Conservation (phyloP, 768 basidiomycete species). For the Tubosaeta sp. region DNA sequence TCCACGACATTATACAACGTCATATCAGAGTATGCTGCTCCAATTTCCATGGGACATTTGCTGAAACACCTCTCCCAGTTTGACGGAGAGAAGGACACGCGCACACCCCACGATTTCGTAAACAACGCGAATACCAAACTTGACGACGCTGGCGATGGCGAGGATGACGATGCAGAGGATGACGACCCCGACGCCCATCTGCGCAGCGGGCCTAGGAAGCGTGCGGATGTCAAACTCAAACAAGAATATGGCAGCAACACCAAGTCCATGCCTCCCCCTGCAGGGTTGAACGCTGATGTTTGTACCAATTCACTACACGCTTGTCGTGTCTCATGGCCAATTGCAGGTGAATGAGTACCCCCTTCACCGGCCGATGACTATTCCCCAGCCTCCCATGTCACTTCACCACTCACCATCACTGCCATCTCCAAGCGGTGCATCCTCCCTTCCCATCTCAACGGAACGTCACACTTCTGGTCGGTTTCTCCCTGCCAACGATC, state of each 20-base stretch:
- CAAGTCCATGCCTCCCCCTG: conserved; percentile 17
- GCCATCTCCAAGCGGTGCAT: conserved; percentile 12
- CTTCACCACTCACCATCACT: conserved; percentile 27
- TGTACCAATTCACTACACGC: conserved; percentile 1
- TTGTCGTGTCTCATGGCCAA: conserved; percentile 2
- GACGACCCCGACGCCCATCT: conserved; percentile 27
- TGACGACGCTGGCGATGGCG: conserved; percentile 38
- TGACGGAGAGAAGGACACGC: conserved; percentile 48
- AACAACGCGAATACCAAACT: conserved; percentile 33
- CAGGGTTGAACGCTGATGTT: conserved; percentile 24
- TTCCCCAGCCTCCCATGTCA: conserved; percentile 32
- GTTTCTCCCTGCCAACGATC: conserved; percentile 26
- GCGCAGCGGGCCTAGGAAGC: conserved; percentile 20
- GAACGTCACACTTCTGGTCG: conserved; percentile 32
- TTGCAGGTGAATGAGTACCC: conserved; percentile 27
- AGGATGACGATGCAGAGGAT: conserved; percentile 33
- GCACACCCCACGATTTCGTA: conserved; percentile 46
- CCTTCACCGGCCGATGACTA: conserved; percentile 29
- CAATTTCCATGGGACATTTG: conserved; percentile 1
- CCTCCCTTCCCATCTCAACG: conserved; percentile 32
- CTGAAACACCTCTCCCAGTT: conserved; percentile 32
- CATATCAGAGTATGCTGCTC: conserved; percentile 47
- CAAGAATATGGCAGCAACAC: conserved; percentile 22
- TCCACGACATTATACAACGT: conserved; percentile 64
- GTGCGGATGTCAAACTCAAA: conserved; percentile 27